A percentile compares a stretch with the other conserved stretches of the same genome.
Conservation (phyloP, 352 stramenopile genomes). For the Phytophthora europaea region DNA sequence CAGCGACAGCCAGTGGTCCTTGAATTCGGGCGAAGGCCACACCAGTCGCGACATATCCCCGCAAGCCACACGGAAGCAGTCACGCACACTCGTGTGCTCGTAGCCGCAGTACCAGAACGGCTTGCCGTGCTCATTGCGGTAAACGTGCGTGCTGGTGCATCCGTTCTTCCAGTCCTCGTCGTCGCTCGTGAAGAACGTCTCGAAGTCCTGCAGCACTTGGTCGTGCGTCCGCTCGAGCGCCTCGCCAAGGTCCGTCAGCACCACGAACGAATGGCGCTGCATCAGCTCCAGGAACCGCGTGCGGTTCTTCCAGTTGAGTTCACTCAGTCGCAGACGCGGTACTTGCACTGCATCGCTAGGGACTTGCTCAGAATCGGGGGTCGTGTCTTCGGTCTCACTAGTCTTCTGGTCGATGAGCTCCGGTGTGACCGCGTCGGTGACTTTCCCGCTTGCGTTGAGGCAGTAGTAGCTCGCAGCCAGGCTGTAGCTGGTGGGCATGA, state of each 20-base stretch:
- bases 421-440: neutral
- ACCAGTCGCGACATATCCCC: conserved; percentile 58
- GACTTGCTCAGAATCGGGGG: neutral
- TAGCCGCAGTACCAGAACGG: conserved; percentile 77
- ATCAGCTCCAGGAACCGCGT: conserved; percentile 59
- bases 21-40: conserved; percentile 55
- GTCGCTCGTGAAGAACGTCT: conserved; percentile 56
- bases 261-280: conserved; percentile 69
- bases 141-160: conserved; percentile 66
- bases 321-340: conserved; percentile 50
- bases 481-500: conserved; percentile 35
- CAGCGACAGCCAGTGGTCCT: conserved; percentile 52
- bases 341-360: conserved; percentile 26
- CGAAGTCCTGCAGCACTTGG: conserved; percentile 49
- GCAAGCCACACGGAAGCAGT: conserved; percentile 69
- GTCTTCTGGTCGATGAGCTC: conserved; percentile 3
- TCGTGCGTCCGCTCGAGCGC: conserved; percentile 48
- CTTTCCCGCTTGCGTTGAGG: conserved; percentile 31
- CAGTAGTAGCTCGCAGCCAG: conserved; percentile 44
- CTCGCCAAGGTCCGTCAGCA: conserved; percentile 63
- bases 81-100: conserved; percentile 63
- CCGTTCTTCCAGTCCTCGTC: conserved; percentile 49
- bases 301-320: conserved; percentile 64
- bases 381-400: conserved; percentile 10
- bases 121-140: conserved; percentile 66